Evolutionary conservation across 352 stramenopile species (phyloP).

Genomic region (Phytophthora pistaciae): DNA sequence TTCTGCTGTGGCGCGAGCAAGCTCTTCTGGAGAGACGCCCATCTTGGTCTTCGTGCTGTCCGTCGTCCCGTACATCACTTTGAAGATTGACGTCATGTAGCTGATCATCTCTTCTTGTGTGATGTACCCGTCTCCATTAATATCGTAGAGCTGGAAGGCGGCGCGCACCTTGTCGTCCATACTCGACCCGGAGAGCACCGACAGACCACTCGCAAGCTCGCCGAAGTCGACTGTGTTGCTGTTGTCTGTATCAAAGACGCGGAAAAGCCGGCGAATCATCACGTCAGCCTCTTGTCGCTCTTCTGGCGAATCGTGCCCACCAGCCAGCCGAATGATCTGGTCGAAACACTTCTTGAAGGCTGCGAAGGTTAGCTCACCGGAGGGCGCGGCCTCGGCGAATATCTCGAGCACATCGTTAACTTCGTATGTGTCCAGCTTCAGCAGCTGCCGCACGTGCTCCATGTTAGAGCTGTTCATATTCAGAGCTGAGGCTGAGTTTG

Average conservation of each 20-base stretch:
- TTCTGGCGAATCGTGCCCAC: slow-evolving; percentile 68
- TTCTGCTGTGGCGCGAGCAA: slow-evolving; percentile 79
- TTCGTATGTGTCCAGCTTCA: slow-evolving; percentile 89
- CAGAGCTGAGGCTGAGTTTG: slow-evolving; percentile 51
- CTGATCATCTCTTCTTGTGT: slow-evolving; percentile 88
- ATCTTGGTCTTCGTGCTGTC: slow-evolving; percentile 81
- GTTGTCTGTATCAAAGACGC: slow-evolving; percentile 86
- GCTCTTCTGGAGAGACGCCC: slow-evolving; percentile 76
- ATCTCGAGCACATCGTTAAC: slow-evolving; percentile 91
- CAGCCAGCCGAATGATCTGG: slow-evolving; percentile 86
- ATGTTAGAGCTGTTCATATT: slow-evolving; percentile 84
- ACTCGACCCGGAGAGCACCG: slow-evolving; percentile 83
- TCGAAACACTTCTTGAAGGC: slow-evolving; percentile 92
- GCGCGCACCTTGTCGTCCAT: slow-evolving; percentile 90
- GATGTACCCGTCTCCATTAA: slow-evolving; percentile 88
- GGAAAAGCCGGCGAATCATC: slow-evolving; percentile 87
- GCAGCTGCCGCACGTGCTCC: slow-evolving; percentile 74
- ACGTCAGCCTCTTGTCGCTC: slow-evolving; percentile 80
- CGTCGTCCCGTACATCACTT: slow-evolving; percentile 91
- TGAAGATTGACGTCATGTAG: slow-evolving; percentile 92
- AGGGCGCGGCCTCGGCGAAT: slow-evolving; percentile 85
- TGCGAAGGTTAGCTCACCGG: slow-evolving; percentile 77
- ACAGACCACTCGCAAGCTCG: slow-evolving; percentile 86
- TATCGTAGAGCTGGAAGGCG: slow-evolving; percentile 88
- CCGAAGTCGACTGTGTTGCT: slow-evolving; percentile 90